Conservation (phyloP, 345 rosid genomes). For the Kandelia obovata region DNA sequence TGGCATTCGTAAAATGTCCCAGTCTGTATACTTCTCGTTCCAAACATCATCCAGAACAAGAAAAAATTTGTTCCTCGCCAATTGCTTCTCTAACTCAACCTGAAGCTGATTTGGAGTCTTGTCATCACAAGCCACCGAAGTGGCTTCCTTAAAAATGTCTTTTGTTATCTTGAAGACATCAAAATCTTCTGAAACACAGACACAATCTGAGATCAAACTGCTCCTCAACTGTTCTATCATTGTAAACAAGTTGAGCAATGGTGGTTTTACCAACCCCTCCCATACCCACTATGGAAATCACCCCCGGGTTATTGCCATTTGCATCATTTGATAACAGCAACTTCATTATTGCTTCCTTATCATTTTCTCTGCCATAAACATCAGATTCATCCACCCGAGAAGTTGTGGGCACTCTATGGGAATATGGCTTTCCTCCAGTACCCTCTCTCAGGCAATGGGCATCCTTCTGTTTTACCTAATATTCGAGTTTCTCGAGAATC, state of each 20-base stretch:
- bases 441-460: constrained; percentile 16
- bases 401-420: constrained; percentile 18
- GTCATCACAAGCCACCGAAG: background rate
- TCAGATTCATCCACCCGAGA: constrained; percentile 24
- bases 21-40: background rate
- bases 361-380: constrained; percentile 28
- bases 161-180: constrained; percentile 1
- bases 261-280: constrained; percentile 17
- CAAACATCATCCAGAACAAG: constrained; percentile 17
- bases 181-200: constrained; percentile 14
- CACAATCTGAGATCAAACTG: constrained; percentile 7
- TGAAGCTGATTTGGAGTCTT: constrained; percentile 7
- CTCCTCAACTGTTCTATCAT: constrained; percentile 3
- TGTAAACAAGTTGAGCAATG: constrained; percentile 13
- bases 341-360: constrained; percentile 13
- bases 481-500: constrained; percentile 13
- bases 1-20: background rate
- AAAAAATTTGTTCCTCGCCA: background rate
- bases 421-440: constrained; percentile 1
- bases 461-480: constrained; percentile 22
- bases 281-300: constrained; percentile 28
- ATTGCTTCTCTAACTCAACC: background rate
- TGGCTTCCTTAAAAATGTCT: constrained; percentile 3
- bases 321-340: background rate
- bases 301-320: constrained; percentile 1